Evolutionary conservation across 305 asterid species (phyloP), one percentile per base, ranked within the genome.

Genomic region (Ajuga reptans): DNA sequence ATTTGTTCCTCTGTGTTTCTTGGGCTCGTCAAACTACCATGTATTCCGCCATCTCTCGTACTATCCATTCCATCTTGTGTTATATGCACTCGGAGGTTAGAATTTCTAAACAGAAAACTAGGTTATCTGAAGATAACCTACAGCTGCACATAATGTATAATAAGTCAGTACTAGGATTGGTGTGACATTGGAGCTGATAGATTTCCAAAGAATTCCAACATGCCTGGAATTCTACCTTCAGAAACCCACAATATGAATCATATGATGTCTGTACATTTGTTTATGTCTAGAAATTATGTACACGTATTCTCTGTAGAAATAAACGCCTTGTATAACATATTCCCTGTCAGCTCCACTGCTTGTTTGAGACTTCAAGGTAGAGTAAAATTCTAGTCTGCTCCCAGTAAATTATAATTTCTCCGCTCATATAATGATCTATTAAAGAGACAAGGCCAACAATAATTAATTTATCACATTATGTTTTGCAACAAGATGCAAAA

Each of bases 1-100:
- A 45, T 76, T 74, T 46, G 12, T 77, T 63, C 83, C 87, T 37
- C 72, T 82, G 4, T 77, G 76, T 66, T 82, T 82, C 80, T 47
- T 72, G 33, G 79, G 81, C 57, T 72, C 73, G 16, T 55, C 79
- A 12, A 77, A 72, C 54, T 79, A 62, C 64, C 82, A 4, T 33
- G 9, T 36, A 4, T 49, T 77, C 43, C 76, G 58, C 36, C 73
- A 66, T 18, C 65, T 79, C 45, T 77, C 84, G 45, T 77, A 82
- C 66, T 80, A 80, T 63, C 84, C 83, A 4, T 75, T 82, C 47
- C 78, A 49, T 43, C 74, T 82, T 5, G 77, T 79, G 57, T 47
- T 82, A 27, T 82, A 72, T 49, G 66, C 75, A 53, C 55, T 80
- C 15, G 77, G 72, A 50, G 67, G 72, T 69, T 79, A 61, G 41